Conservation (phyloP, 306 rosid species). For the Spatholobus suberectus region DNA sequence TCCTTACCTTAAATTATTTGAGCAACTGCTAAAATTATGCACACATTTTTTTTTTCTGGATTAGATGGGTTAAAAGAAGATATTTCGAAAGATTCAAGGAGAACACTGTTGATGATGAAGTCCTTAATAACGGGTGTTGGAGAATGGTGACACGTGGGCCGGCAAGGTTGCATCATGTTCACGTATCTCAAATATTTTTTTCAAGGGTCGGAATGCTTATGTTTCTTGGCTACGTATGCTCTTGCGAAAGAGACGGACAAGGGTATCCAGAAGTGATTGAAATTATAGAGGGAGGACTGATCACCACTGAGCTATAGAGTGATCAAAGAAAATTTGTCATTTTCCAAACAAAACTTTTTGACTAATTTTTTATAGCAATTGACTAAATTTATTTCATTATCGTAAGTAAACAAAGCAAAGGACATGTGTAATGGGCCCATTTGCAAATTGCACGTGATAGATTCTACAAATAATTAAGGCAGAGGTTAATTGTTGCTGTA, state of each 20-base stretch:
- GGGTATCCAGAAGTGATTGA: not conserved
- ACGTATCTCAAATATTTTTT: constrained; percentile 29
- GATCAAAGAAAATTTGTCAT: not conserved
- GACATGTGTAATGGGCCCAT: not conserved
- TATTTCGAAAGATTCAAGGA: constrained; percentile 19
- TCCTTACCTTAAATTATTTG: not conserved
- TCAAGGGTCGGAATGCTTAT: constrained; percentile 29
- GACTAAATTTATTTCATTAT: not conserved
- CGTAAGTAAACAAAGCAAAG: not conserved
- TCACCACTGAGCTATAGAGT: not conserved
- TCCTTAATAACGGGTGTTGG: constrained; percentile 15
- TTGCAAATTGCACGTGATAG: constrained; percentile 6
- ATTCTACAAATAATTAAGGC: not conserved
- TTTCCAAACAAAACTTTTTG: not conserved
- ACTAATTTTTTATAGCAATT: not conserved
- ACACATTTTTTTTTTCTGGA: not conserved
- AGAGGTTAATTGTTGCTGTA: not conserved
- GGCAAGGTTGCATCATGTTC: not conserved
- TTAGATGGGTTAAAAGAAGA: constrained; percentile 12
- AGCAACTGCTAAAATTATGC: not conserved
- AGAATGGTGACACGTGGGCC: constrained; percentile 45
- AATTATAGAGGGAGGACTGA: not conserved
- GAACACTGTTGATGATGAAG: not conserved
- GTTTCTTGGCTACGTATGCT: constrained; percentile 33
- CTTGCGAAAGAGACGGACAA: constrained; percentile 36